phyloP scores from a whole-genome alignment of 1,284 basidiomycete genomes.

The Heterobasidion irregulare region DNA sequence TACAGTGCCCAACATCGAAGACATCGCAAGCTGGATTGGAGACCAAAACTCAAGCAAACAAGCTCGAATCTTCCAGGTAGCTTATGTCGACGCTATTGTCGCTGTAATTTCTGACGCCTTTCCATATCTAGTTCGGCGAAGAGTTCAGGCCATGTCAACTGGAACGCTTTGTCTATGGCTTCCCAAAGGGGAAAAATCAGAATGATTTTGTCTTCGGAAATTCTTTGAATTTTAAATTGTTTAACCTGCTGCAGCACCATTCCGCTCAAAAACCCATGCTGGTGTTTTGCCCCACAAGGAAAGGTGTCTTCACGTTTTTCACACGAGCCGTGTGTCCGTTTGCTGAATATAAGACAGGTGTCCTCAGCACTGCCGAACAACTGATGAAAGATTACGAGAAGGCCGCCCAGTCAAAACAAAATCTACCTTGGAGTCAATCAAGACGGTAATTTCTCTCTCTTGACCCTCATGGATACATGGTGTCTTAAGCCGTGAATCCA shows the following conservation, averaged over 20 bases:
- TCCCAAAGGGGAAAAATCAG: constrained; percentile 45
- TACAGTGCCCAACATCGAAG: constrained; percentile 88
- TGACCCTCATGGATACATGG: neutral
- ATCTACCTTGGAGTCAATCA: constrained; percentile 58
- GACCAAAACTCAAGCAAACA: constrained; percentile 30
- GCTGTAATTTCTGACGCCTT: neutral
- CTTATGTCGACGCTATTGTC: neutral
- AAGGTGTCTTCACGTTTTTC: constrained; percentile 36
- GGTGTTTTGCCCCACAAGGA: constrained; percentile 82
- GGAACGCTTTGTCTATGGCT: constrained; percentile 59
- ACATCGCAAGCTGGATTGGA: constrained; percentile 90
- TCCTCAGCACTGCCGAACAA: constrained; percentile 64
- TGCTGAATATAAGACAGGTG: constrained; percentile 33
- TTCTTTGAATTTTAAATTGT: constrained; percentile 71
- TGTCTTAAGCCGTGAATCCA: constrained; percentile 15
- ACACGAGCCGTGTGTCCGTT: neutral
- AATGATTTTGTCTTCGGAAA: constrained; percentile 80
- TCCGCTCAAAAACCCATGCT: constrained; percentile 73
- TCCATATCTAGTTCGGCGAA: constrained; percentile 70
- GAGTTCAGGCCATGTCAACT: constrained; percentile 84
- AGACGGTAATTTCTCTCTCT: constrained; percentile 27
- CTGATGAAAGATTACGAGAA: constrained; percentile 66
- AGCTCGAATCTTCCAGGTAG: constrained; percentile 70
- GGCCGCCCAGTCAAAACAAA: constrained; percentile 36
- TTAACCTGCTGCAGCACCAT: constrained; percentile 60